These are phyloP conservation scores for Rubus idaeus DNA, from an alignment of 306 rosid species.

Conservation along the genomic window DNA sequence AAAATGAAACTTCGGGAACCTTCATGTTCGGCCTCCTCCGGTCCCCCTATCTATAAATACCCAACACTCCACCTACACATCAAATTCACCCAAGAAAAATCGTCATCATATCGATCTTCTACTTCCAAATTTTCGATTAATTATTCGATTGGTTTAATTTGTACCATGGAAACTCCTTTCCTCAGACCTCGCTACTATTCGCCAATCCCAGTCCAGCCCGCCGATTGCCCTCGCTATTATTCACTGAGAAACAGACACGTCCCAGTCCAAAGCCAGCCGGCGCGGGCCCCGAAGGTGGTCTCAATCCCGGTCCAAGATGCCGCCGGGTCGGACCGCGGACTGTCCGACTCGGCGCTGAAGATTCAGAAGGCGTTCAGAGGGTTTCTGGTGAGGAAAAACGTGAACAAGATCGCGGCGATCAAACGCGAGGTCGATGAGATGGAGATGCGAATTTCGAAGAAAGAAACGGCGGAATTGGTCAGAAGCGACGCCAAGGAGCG, in stretches of 20 bases:
- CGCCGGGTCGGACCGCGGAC: slow-evolving; percentile 27
- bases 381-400: slow-evolving; percentile 50
- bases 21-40: slow-evolving; percentile 19
- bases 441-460: slow-evolving; percentile 26
- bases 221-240: slow-evolving; percentile 6
- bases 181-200: slow-evolving; percentile 16
- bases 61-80: neutral
- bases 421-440: slow-evolving; percentile 47
- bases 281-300: slow-evolving; percentile 42
- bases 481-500: slow-evolving; percentile 52
- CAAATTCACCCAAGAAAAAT: neutral
- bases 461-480: slow-evolving; percentile 31
- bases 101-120: neutral
- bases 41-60: slow-evolving; percentile 5
- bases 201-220: slow-evolving; percentile 18
- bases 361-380: slow-evolving; percentile 68
- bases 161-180: slow-evolving; percentile 30
- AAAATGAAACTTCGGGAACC: slow-evolving; percentile 45
- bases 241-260: slow-evolving; percentile 7
- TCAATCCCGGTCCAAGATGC: slow-evolving; percentile 60
- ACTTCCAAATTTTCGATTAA: neutral
- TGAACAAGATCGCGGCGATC: slow-evolving; percentile 51
- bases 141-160: no score
- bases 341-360: slow-evolving; percentile 38
- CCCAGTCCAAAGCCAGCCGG: slow-evolving; percentile 20